Conservation (phyloP, 2,329 filamentous ascomycete genomes). For the Curvularia sp. region DNA sequence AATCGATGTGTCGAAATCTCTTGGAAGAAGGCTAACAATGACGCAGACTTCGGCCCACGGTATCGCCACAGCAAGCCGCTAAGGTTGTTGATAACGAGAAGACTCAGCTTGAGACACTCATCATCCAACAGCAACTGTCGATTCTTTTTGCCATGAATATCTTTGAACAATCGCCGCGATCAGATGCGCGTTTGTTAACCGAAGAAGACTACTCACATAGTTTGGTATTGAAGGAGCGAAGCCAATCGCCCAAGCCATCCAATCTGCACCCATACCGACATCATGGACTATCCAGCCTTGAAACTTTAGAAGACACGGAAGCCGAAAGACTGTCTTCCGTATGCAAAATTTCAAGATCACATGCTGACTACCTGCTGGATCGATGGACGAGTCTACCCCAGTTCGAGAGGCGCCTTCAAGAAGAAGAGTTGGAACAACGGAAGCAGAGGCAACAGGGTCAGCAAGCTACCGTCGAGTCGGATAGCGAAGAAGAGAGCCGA, state of each 20-base stretch:
- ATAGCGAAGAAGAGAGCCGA: slow-evolving; percentile 34
- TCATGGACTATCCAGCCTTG: slow-evolving; percentile 33
- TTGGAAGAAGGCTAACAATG: slow-evolving; percentile 4
- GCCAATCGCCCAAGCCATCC: slow-evolving; percentile 26
- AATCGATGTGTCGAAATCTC: background rate
- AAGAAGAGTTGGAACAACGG: slow-evolving; percentile 31
- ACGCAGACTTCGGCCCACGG: slow-evolving; percentile 37
- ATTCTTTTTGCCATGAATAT: slow-evolving; percentile 36
- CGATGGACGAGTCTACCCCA: slow-evolving; percentile 45
- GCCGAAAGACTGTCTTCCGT: slow-evolving; percentile 34
- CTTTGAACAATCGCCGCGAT: slow-evolving; percentile 25
- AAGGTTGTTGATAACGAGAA: slow-evolving; percentile 47
- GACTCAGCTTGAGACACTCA: slow-evolving; percentile 46
- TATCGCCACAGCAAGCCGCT: slow-evolving; percentile 42
- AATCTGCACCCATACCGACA: slow-evolving; percentile 42
- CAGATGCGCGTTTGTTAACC: slow-evolving; percentile 33
- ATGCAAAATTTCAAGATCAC: slow-evolving; percentile 32
- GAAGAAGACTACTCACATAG: slow-evolving; percentile 43
- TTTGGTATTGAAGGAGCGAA: slow-evolving; percentile 20
- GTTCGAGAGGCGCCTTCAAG: slow-evolving; percentile 38
- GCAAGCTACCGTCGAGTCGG: slow-evolving; percentile 46
- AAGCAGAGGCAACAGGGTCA: slow-evolving; percentile 36
- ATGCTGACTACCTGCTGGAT: slow-evolving; percentile 38
- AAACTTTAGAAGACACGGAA: slow-evolving; percentile 29
- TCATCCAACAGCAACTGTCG: slow-evolving; percentile 51